phyloP scores from a whole-genome alignment of 805 yeast genomes.

The Wickerhamomyces chambardii region DNA sequence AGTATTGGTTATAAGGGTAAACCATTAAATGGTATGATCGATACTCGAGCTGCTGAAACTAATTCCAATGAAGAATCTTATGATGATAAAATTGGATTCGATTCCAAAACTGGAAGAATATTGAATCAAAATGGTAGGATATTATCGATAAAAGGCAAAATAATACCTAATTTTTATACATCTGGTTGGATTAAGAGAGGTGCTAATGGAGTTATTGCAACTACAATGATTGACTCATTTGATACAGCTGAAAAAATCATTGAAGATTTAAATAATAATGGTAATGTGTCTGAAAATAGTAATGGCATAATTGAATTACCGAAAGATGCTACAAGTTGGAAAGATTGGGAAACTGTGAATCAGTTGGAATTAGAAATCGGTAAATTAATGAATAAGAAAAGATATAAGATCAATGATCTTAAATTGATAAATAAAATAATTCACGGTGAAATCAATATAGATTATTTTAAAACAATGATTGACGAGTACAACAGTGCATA shows the following conservation, averaged over 20 bases:
- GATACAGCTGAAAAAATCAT: constrained; percentile 60
- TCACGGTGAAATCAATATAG: background rate
- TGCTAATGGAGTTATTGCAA: constrained; percentile 83
- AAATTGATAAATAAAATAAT: constrained; percentile 39
- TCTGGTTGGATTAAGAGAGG: constrained; percentile 91
- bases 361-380: constrained; percentile 45
- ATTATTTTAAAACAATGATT: no score
- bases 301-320: constrained; percentile 16
- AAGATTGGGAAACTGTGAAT: constrained; percentile 56
- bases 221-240: constrained; percentile 81
- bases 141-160: constrained; percentile 13
- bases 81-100: constrained; percentile 30
- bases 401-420: constrained; percentile 44
- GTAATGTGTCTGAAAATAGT: constrained; percentile 11
- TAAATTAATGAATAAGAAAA: constrained; percentile 33
- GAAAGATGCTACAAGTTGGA: constrained; percentile 32
- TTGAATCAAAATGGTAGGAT: constrained; percentile 38
- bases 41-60: constrained; percentile 26
- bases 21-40: constrained; percentile 47
- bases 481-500: no score
- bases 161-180: constrained; percentile 51
- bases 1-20: constrained; percentile 79
- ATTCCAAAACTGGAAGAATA: constrained; percentile 31
- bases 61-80: background rate
- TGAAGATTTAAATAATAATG: constrained; percentile 37